Evolutionary conservation across 208 protist genomes (phyloP).

Genomic region (Balamuthia mandrillaris): DNA sequence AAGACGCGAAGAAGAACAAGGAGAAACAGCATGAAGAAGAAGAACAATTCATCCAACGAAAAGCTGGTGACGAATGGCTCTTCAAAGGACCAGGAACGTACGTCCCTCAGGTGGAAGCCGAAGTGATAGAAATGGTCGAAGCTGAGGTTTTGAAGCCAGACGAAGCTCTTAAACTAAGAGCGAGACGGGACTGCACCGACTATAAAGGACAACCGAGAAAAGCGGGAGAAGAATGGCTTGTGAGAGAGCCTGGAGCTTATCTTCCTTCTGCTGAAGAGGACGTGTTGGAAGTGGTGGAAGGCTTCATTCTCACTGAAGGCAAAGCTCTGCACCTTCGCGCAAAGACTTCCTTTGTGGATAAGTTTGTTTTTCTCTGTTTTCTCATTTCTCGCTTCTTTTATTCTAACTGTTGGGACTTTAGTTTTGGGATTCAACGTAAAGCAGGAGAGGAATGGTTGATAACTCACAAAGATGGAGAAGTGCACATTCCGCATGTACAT

Average conservation of each 20-base stretch:
- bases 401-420: not conserved
- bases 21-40: not conserved
- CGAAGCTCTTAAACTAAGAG: slow-evolving; percentile 79
- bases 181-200: slow-evolving; percentile 73
- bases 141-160: slow-evolving; percentile 79
- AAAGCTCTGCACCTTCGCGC: slow-evolving; percentile 81
- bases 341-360: slow-evolving; percentile 75
- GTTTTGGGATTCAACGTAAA: slow-evolving; percentile 72
- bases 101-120: slow-evolving; percentile 80
- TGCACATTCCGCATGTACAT: slow-evolving; percentile 76
- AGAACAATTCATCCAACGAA: slow-evolving; percentile 17
- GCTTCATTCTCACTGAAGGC: slow-evolving; percentile 75
- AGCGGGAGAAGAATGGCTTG: slow-evolving; percentile 85
- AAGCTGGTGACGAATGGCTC: slow-evolving; percentile 86
- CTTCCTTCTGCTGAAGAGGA: slow-evolving; percentile 82
- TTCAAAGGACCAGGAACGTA: slow-evolving; percentile 85
- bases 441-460: slow-evolving; percentile 85
- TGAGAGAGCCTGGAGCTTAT: slow-evolving; percentile 78
- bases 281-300: slow-evolving; percentile 73
- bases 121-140: slow-evolving; percentile 72
- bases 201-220: slow-evolving; percentile 59
- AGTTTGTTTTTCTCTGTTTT: not conserved
- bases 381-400: not conserved
- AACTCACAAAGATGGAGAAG: slow-evolving; percentile 64
- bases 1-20: not conserved